Base-by-base conservation (phyloP, 495 filamentous ascomycete species). In the Cairneyella variabilis region DNA sequence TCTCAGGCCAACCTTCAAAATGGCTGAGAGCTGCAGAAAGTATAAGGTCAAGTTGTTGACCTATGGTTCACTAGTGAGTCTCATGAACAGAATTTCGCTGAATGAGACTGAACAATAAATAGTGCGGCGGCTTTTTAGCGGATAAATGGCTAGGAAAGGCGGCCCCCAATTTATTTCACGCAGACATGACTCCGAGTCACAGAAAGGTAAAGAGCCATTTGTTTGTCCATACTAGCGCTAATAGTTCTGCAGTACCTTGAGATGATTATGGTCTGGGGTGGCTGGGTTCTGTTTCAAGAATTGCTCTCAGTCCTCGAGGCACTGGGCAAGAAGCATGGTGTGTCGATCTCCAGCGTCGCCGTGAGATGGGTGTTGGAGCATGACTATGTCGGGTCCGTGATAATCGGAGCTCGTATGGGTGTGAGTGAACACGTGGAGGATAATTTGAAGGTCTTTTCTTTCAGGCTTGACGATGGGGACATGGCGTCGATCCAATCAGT, bases 61-160 rank as follows among this genome's bases (percentile, higher is more conserved):
- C n/a, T 74, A 74, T 52, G 71, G 71, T 5, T 68, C 72, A 16
- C 61, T 76, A 21, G 64, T 69, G 54, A 34, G 52, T 40, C 5
- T 3, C n/a, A 3, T 17, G 23, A 27, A 18, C n/a, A 41, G 1
- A 43, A 47, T 3, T 14, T 14, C 28, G 7, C 14, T 6, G 28
- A 32, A 32, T 14, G 14, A 32, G 28, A 32, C 28, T 32, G 28
- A 32, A 7, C 6, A 32, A 32, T 6, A 6, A 32, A 28, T 21
- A 74, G 69, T 69, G 69, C 50, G 70, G 71, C 20, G 71, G 71
- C 11, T 69, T 75, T 42, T 60, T 75, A 12, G 67, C 72, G 2
- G 64, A 64, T 20, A 64, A 59, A 50, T 75, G 71, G 71, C 57
- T 71, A 2, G 57, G 54, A 38, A 57, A 70, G 38, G 53, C 55